Evolutionary conservation across 2,329 filamentous ascomycete genomes (phyloP).

Genomic region (Aspergillus fructus): DNA sequence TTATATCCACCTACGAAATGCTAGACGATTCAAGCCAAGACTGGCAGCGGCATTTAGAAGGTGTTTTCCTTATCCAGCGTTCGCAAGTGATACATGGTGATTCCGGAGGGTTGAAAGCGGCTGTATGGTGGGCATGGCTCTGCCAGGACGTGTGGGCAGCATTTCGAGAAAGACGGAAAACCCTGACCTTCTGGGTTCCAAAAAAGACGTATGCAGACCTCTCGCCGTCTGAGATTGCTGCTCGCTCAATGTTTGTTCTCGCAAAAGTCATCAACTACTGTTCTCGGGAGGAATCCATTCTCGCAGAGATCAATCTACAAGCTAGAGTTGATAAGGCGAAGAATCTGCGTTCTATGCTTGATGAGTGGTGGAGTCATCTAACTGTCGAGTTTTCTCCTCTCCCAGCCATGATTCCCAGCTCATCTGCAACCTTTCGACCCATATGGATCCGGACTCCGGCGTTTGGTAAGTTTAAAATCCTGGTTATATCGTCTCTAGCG

Average conservation of each 20-base stretch:
- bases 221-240: conserved; percentile 55
- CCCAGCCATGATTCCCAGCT: conserved; percentile 9
- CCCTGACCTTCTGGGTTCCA: conserved; percentile 60
- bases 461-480: conserved; percentile 14
- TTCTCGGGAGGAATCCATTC: conserved; percentile 48
- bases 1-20: conserved; percentile 67
- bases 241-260: conserved; percentile 55
- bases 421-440: conserved; percentile 14
- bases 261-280: conserved; percentile 60
- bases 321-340: conserved; percentile 16
- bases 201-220: conserved; percentile 50
- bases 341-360: conserved; percentile 19
- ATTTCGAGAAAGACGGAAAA: conserved; percentile 57
- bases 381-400: conserved; percentile 27
- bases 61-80: conserved; percentile 66
- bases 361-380: conserved; percentile 26
- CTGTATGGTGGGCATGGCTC: conserved; percentile 67
- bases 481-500: background rate
- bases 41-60: conserved; percentile 64
- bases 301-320: conserved; percentile 10
- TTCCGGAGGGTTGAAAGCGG: conserved; percentile 55
- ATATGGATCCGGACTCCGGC: conserved; percentile 27
- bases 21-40: conserved; percentile 57
- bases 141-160: conserved; percentile 67
- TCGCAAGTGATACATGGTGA: conserved; percentile 62